Base-by-base conservation (phyloP, 73 alveolate genomes). In the Paramecium pentaurelia region DNA sequence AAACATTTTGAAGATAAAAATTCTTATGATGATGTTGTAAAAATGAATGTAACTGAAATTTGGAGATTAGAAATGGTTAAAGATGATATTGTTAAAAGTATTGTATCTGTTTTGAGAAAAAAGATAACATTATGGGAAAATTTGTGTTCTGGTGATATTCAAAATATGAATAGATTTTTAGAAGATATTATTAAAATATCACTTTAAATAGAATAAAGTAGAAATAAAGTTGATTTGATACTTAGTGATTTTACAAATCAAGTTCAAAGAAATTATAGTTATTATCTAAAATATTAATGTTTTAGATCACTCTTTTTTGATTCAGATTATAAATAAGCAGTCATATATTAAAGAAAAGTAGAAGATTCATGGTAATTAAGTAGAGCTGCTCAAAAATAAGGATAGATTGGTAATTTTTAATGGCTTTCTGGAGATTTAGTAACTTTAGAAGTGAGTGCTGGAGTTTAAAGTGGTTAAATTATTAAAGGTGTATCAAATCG, bases 1-100 rank as follows among this genome's bases (percentile, higher is more conserved):
- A 80, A 80, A 45, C 91, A 80, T 18, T 18, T 9, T 3, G 47
- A 80, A 45, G 91, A 80, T 12, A 32, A 40, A 44, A 80, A 38
- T 10, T 9, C n/a, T 4, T 73, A n/a, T 45, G 77, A 80, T 3
- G 75, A 80, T 12, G 6, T 8, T 1, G 28, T 80, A 14, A 34
- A 80, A 44, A 80, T 80, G 91, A 80, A 80, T 80, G 91, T 80
- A 4, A 45, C 71, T 7, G 91, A 80, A 80, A 49, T 80, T 2
- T 80, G 77, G 91, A 44, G 91, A 49, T 80, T 80, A 27, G 91
- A 80, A 44, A 80, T 47, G 34, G 73, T 80, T 42, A 80, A 80
- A 80, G 91, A 80, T 25, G 75, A 32, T 2, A 47, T 80, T 5
- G 75, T 80, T 4, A 45, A 42, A 12, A 28, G 28, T 3, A 47